A percentile compares a stretch with the other conserved stretches of the same genome.
Conservation (phyloP, 2,329 filamentous ascomycete genomes). For the Chaetomium strumarium region DNA sequence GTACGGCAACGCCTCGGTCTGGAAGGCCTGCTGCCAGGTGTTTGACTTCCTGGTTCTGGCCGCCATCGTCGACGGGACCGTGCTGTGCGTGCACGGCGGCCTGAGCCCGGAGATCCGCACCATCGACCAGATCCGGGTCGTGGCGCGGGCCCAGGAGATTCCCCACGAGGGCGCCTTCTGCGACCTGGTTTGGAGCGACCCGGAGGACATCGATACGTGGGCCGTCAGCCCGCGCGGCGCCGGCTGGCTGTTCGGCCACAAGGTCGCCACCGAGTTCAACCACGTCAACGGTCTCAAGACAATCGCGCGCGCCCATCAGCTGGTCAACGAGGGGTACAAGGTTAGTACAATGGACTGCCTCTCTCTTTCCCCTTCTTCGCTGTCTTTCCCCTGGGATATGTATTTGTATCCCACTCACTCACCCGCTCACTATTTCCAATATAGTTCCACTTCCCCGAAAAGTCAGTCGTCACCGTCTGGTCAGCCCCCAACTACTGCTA, state of each 20-base stretch:
- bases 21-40: slow-evolving; percentile 99
- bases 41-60: slow-evolving; percentile 96
- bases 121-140: slow-evolving; percentile 98
- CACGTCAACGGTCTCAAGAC: slow-evolving; percentile 95
- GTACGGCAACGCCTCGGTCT: slow-evolving; percentile 98
- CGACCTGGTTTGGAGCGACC: slow-evolving; percentile 96
- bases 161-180: slow-evolving; percentile 98
- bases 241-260: slow-evolving; percentile 96
- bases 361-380: too few relatives aligned
- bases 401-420: too few relatives aligned
- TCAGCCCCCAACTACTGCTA: slow-evolving; percentile 96
- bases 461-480: slow-evolving; percentile 97
- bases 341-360: slow-evolving; percentile 50
- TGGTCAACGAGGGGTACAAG: slow-evolving; percentile 98
- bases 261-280: slow-evolving; percentile 96
- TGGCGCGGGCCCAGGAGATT: slow-evolving; percentile 95
- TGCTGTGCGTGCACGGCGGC: slow-evolving; percentile 95
- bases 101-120: slow-evolving; percentile 87
- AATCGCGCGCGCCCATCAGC: slow-evolving; percentile 93
- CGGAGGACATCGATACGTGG: slow-evolving; percentile 95
- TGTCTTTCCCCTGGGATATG: background rate
- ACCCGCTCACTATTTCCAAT: background rate
- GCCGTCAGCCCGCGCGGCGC: slow-evolving; percentile 89
- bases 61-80: slow-evolving; percentile 96
- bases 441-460: slow-evolving; percentile 87